Evolutionary conservation across 2,329 filamentous ascomycete genomes (phyloP), one percentile per base, ranked within the genome.

Genomic region (Hymenoscyphus occultus): DNA sequence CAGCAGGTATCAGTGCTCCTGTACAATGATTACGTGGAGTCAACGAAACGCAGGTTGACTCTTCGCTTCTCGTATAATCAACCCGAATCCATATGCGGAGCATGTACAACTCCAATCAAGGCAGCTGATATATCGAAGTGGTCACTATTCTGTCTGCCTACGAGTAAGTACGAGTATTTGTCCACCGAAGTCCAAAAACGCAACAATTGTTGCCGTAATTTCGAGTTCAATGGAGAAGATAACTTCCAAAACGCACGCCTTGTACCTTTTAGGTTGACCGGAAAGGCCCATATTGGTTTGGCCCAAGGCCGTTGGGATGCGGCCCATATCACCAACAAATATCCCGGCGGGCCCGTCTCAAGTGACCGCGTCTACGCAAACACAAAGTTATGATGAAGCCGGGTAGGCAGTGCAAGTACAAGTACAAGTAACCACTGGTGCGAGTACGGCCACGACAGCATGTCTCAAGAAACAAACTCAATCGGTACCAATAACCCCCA

Each of bases 51-150:
- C 22, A 51, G n/a, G 45, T 54, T 54, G 48, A 54, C 48, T 54
- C 48, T 28, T 54, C 48, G 48, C 19, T 54, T 54, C 48, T 54
- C 48, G 48, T 54, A 54, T 54, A 54, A 19, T 54, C 13, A 54
- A 22, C 28, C 13, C 19, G 48, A 13, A 12, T 54, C 19, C 48
- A 12, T 22, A 28, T 54, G 48, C 48, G 48, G 48, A 28, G 19
- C 13, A 9, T 28, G 48, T 5, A 54, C 48, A 22, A 54, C 10
- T 54, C 19, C 5, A 28, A 54, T 3, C 19, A 19, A 9, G 48
- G 48, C 48, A 54, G 48, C 48, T 54, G 48, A 54, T 54, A 28
- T 13, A 54, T 54, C 19, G 10, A 28, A 54, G 22, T 28, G 48
- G 22, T 54, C 19, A 54, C 48, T 54, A 54, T 54, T 54, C 48